A percentile compares a stretch with the other conserved stretches of the same genome.
Evolutionary conservation across 2,329 filamentous ascomycete genomes (phyloP).

Genomic region (Pseudogymnoascus sp.): DNA sequence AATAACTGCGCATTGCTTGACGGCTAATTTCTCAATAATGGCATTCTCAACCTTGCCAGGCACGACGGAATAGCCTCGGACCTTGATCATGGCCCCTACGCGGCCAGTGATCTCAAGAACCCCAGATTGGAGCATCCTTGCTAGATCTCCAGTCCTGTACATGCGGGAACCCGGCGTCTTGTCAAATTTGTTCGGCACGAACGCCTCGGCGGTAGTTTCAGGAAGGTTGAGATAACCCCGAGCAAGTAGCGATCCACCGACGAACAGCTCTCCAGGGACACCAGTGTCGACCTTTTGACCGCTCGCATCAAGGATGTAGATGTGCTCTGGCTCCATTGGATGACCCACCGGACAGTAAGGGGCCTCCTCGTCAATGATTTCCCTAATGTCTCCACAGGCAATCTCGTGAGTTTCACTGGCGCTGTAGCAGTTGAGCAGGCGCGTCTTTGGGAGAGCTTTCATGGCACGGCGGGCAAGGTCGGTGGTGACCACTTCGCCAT

Average conservation of each 20-base stretch:
- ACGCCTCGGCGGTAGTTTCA: constrained; percentile 66
- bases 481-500: constrained; percentile 74
- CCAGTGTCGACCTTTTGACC: constrained; percentile 56
- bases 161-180: constrained; percentile 52
- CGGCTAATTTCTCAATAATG: constrained; percentile 60
- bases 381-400: constrained; percentile 65
- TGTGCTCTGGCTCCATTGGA: constrained; percentile 57
- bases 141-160: constrained; percentile 82
- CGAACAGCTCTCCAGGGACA: constrained; percentile 62
- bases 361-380: constrained; percentile 56
- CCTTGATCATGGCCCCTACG: constrained; percentile 82
- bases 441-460: constrained; percentile 54
- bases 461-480: constrained; percentile 60
- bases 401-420: constrained; percentile 57
- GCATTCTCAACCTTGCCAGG: constrained; percentile 68
- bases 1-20: constrained; percentile 62
- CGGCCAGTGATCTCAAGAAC: constrained; percentile 81
- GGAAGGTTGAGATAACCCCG: constrained; percentile 73
- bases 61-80: constrained; percentile 79
- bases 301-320: constrained; percentile 64
- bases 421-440: constrained; percentile 72
- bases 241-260: constrained; percentile 66
- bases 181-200: constrained; percentile 58
- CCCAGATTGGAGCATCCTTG: constrained; percentile 69
- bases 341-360: constrained; percentile 67